Percentiles rank a stretch among this genome's conserved stretches.
Evolutionary conservation across 345 rosid species (phyloP).

Genomic region (Tarenaya hassleriana): DNA sequence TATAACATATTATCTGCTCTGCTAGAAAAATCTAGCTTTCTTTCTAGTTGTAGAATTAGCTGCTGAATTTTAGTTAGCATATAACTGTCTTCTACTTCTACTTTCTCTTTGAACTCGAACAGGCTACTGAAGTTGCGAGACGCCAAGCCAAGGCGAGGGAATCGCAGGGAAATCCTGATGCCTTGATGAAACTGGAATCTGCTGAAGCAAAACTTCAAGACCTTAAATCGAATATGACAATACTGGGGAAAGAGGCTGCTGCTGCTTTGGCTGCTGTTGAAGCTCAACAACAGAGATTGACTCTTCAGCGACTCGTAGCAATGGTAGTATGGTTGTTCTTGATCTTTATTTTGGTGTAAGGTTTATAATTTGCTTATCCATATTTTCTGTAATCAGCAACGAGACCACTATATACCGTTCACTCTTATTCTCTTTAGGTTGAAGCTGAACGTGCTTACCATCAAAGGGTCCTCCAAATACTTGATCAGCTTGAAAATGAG

Average conservation of each 20-base stretch:
- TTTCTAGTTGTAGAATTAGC: conserved; percentile 4
- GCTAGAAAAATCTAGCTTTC: not conserved
- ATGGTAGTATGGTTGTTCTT: conserved; percentile 49
- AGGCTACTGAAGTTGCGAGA: conserved; percentile 91
- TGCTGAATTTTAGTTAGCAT: conserved; percentile 10
- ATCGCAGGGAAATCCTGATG: conserved; percentile 68
- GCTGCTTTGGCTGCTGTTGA: conserved; percentile 95
- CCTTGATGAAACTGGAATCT: conserved; percentile 72
- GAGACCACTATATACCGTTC: conserved; percentile 18
- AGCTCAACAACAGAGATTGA: conserved; percentile 92
- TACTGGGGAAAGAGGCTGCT: conserved; percentile 87
- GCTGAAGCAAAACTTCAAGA: conserved; percentile 85
- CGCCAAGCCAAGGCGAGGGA: conserved; percentile 86
- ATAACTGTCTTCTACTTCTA: conserved; percentile 11
- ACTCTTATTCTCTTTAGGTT: conserved; percentile 42
- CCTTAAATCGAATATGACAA: conserved; percentile 73
- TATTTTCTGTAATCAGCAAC: conserved; percentile 3
- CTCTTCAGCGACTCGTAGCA: conserved; percentile 85
- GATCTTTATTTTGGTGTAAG: not conserved
- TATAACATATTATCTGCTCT: too few relatives aligned
- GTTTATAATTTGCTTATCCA: conserved; percentile 16
- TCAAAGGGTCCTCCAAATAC: conserved; percentile 82
- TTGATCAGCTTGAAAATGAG: conserved; percentile 85
- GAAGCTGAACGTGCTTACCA: conserved; percentile 89
- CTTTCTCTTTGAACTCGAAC: conserved; percentile 32